Conservation (phyloP, 192 early-diverging fungal species). For the Coemansia furcata region DNA sequence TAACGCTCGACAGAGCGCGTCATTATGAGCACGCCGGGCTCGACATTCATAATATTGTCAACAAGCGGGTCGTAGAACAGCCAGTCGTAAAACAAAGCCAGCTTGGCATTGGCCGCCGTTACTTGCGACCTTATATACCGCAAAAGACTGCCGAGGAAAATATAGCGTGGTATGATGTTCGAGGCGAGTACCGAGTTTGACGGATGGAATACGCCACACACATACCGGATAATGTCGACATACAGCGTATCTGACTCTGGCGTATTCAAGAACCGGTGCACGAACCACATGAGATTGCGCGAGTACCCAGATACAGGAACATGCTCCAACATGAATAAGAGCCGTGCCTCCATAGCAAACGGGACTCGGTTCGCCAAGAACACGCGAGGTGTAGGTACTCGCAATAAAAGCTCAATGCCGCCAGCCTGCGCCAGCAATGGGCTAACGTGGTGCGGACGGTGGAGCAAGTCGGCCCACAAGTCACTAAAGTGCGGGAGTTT, state of each 20-base stretch:
- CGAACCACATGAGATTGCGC: conserved; percentile 67
- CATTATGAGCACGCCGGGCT: conserved; percentile 76
- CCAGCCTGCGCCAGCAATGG: conserved; percentile 45
- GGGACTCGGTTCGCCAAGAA: conserved; percentile 62
- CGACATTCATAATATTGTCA: conserved; percentile 74
- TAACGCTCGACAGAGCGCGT: conserved; percentile 63
- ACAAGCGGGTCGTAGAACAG: conserved; percentile 60
- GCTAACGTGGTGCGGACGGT: conserved; percentile 54
- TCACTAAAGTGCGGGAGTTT: conserved; percentile 54
- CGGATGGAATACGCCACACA: conserved; percentile 71
- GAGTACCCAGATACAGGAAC: conserved; percentile 51
- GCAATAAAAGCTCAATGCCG: conserved; percentile 58
- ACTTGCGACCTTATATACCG: conserved; percentile 59
- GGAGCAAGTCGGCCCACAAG: conserved; percentile 60
- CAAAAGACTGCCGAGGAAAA: conserved; percentile 62
- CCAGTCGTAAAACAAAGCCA: conserved; percentile 80
- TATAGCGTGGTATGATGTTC: conserved; percentile 69
- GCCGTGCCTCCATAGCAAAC: conserved; percentile 65
- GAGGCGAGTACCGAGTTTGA: conserved; percentile 67
- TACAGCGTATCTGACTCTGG: conserved; percentile 62
- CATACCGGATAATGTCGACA: conserved; percentile 70
- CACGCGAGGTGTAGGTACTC: conserved; percentile 59
- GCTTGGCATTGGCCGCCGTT: conserved; percentile 64
- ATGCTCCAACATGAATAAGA: conserved; percentile 66
- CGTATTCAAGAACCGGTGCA: conserved; percentile 57